These are phyloP conservation scores for Sporothrix mexicana DNA, from an alignment of 2,329 filamentous ascomycete genomes.

Conservation along the genomic window DNA sequence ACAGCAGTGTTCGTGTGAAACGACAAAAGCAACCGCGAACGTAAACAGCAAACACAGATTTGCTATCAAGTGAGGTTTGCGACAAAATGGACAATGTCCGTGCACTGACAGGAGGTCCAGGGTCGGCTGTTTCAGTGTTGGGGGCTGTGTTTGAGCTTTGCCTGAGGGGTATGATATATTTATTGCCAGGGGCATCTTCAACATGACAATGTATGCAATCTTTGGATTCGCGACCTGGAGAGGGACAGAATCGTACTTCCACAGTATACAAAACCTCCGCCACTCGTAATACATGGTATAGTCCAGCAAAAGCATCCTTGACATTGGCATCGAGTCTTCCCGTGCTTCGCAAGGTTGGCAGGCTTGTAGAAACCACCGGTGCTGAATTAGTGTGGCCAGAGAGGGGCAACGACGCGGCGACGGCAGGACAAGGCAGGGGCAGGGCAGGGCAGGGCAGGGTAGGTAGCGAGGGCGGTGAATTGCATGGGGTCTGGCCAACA, in stretches of 20 bases:
- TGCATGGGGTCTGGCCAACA: no score
- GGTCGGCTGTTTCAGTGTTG: conserved; percentile 7
- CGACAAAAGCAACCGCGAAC: background rate
- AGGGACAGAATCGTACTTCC: no score
- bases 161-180: background rate
- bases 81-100: conserved; percentile 8
- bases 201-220: background rate
- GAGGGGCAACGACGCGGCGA: background rate
- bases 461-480: background rate
- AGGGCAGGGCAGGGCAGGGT: background rate
- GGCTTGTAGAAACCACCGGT: background rate
- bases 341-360: background rate
- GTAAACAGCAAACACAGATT: background rate
- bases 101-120: background rate
- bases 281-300: no score
- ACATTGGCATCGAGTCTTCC: no score
- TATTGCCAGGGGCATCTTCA: background rate
- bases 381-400: no score
- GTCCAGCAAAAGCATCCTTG: no score
- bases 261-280: no score
- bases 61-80: background rate
- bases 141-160: conserved; percentile 22
- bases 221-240: no score
- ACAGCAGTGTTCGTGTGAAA: background rate
- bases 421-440: background rate